A percentile compares a stretch with the other conserved stretches of the same genome.
Evolutionary conservation across 1,139 yeast species (phyloP).

Genomic region (Petasospora fabianii): DNA sequence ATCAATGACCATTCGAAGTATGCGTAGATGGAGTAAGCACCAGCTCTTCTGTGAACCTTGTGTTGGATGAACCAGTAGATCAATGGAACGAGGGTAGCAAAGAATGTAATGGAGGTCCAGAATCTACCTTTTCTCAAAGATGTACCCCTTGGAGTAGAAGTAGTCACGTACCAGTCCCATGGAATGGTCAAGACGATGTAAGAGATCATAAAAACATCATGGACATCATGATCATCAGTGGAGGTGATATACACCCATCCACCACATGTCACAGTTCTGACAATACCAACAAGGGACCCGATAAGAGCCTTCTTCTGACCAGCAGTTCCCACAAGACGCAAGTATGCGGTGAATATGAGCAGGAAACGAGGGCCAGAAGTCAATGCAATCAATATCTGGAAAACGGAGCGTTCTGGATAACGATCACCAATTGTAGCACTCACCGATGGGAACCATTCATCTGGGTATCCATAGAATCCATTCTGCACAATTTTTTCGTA

Average conservation of each 20-base stretch:
- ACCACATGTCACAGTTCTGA: slow-evolving; percentile 92
- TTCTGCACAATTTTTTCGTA: slow-evolving; percentile 84
- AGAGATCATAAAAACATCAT: slow-evolving; percentile 90
- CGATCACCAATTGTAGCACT: slow-evolving; percentile 96
- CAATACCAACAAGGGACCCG: slow-evolving; percentile 54
- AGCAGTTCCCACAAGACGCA: slow-evolving; percentile 24
- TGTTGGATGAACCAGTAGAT: slow-evolving; percentile 90
- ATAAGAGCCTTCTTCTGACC: slow-evolving; percentile 28
- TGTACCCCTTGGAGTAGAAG: slow-evolving; percentile 49
- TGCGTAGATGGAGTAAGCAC: slow-evolving; percentile 95
- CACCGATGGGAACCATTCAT: slow-evolving; percentile 98
- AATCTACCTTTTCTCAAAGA: slow-evolving; percentile 51
- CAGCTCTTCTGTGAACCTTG: slow-evolving; percentile 79
- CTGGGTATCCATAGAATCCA: slow-evolving; percentile 85
- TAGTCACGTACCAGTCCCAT: slow-evolving; percentile 71
- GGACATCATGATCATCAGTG: slow-evolving; percentile 95
- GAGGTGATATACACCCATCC: slow-evolving; percentile 98
- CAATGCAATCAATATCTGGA: slow-evolving; percentile 75
- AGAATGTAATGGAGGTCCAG: slow-evolving; percentile 56
- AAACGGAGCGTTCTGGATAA: slow-evolving; percentile 90
- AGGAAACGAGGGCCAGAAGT: slow-evolving; percentile 87
- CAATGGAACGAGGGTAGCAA: slow-evolving; percentile 70
- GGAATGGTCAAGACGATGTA: slow-evolving; percentile 88
- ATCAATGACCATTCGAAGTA: slow-evolving; percentile 93
- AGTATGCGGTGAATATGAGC: slow-evolving; percentile 47